These are phyloP conservation scores for Tilletia caries DNA, from an alignment of 1,284 basidiomycete genomes.

Conservation along the genomic window DNA sequence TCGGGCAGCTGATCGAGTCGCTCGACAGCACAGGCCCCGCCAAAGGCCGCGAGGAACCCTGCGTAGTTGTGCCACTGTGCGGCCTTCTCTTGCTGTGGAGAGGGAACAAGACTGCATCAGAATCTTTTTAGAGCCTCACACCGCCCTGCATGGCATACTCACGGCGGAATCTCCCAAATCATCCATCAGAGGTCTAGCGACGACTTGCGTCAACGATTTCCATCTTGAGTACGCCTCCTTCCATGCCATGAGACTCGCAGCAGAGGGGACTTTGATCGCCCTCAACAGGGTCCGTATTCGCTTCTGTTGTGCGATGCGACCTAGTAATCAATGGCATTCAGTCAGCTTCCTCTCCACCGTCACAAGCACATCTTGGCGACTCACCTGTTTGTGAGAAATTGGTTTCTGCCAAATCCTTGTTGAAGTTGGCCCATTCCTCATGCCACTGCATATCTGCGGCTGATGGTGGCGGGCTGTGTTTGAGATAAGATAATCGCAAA, in stretches of 20 bases:
- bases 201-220: conserved; percentile 57
- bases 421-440: conserved; percentile 34
- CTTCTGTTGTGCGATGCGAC: conserved; percentile 75
- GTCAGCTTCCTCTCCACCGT: not conserved
- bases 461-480: not conserved
- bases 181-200: conserved; percentile 59
- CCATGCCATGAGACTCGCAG: conserved; percentile 72
- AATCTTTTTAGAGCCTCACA: not conserved
- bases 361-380: not conserved
- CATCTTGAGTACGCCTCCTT: conserved; percentile 73
- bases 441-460: not conserved
- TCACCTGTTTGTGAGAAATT: conserved; percentile 6
- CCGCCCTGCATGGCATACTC: not conserved
- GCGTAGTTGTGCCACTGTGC: conserved; percentile 80
- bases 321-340: conserved; percentile 28
- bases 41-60: conserved; percentile 72
- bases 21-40: conserved; percentile 65
- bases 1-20: conserved; percentile 25
- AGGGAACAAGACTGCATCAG: not conserved
- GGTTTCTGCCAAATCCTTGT: conserved; percentile 31
- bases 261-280: conserved; percentile 64
- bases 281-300: conserved; percentile 70
- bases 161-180: conserved; percentile 56
- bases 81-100: conserved; percentile 34
- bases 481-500: not conserved